A percentile compares a stretch with the other conserved stretches of the same genome.
Conservation (phyloP, 2,329 filamentous ascomycete species). For the Xylariaceae sp. region DNA sequence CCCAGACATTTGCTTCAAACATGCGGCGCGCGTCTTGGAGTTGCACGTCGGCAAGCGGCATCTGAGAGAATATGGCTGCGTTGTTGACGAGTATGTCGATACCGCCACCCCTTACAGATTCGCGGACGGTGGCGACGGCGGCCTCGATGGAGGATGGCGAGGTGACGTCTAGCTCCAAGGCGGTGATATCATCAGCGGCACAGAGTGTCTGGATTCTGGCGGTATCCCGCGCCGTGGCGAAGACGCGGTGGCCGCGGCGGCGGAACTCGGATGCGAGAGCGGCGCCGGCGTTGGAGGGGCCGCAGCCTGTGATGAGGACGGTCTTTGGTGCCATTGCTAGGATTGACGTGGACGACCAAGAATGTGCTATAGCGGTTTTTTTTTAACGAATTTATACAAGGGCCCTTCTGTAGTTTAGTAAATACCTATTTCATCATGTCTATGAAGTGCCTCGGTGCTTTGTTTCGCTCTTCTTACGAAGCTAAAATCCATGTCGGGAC, state of each 20-base stretch:
- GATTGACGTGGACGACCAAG: no score
- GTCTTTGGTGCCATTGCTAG: no score
- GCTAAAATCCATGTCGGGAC: no score
- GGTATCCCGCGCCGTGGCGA: constrained; percentile 23
- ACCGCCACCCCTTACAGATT: constrained; percentile 5
- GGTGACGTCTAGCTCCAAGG: constrained; percentile 28
- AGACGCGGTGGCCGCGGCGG: constrained; percentile 24
- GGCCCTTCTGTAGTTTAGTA: no score
- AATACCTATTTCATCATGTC: no score
- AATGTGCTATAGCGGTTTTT: no score
- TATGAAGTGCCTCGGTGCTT: no score
- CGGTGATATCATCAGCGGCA: no score
- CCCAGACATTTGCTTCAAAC: constrained; percentile 26
- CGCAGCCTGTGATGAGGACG: constrained; percentile 30
- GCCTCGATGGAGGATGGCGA: constrained; percentile 19
- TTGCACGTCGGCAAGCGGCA: constrained; percentile 19
- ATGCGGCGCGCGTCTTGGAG: constrained; percentile 15
- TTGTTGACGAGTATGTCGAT: constrained; percentile 26
- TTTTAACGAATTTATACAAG: no score
- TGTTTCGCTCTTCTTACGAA: no score
- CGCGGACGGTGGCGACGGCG: constrained; percentile 8
- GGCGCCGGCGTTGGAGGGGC: constrained; percentile 26
- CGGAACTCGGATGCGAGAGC: constrained; percentile 29
- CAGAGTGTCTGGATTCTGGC: constrained; percentile 22
- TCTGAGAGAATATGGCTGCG: constrained; percentile 18